Evolutionary conservation across 2,329 filamentous ascomycete species (phyloP), one percentile per base, ranked within the genome.

Genomic region (Xylariaceae sp.): DNA sequence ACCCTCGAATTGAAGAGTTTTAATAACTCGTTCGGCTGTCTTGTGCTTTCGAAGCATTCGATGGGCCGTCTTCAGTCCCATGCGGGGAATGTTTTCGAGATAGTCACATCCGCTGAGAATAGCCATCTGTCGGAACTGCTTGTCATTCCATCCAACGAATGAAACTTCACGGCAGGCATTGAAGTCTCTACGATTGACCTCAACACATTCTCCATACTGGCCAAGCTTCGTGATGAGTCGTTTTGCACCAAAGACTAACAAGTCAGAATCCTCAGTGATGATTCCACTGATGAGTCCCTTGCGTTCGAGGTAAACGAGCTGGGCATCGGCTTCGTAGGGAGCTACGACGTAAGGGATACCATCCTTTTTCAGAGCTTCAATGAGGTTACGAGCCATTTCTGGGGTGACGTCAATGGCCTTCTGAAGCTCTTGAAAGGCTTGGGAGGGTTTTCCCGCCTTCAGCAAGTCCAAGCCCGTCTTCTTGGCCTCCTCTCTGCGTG

Each of bases 31-130:
- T 55, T 97, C 93, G 4, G 94, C 83, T 0, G 85, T 90, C 73
- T 93, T 96, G 76, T 96, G 85, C 73, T 95, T 96, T 61, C 93
- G 86, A 60, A 99, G 82, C 77, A 94, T 84, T 50, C 92, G 87
- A 74, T 99, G 89, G 0, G 94, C 93, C 4, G 92, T 97, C 78
- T 97, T 97, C 58, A 99, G 74, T 0, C 94, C 94, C 74, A 99
- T 85, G 54, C 88, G 88, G 58, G 85, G 87, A 62, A 99, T 89
- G 60, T 88, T 89, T 2, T 87, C 79, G n/a, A 97, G 82, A 73
- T 99, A 99, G 72, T 99, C 94, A 72, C 94, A 99, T 6, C 94
- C 94, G 71, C 92, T 96, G 61, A 99, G 77, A 66, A 99, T 99
- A 47, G 92, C 91, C 94, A 99, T 99, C 56, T 86, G 87, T 60